phyloP scores from a whole-genome alignment of 441 rosid genomes.

The Pelargonium cotyledonis region DNA sequence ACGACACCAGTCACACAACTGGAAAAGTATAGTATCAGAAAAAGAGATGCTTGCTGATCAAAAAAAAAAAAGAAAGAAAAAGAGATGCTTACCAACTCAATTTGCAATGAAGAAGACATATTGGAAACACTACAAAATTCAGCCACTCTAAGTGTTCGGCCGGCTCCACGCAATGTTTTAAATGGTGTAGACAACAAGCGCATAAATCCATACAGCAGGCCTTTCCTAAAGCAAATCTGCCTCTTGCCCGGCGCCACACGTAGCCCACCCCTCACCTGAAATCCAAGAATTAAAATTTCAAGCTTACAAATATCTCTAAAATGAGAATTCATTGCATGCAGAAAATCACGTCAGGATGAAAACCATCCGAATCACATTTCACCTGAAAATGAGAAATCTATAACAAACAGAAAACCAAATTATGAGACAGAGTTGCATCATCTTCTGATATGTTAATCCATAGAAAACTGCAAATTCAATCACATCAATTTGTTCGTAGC shows the following conservation, averaged over 20 bases:
- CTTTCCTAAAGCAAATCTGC: constrained; percentile 75
- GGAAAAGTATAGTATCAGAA: not conserved
- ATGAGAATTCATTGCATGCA: not conserved
- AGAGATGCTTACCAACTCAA: constrained; percentile 92
- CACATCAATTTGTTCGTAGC: not conserved
- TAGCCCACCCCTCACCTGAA: constrained; percentile 53
- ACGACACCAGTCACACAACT: too few species aligned
- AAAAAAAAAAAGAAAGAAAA: too few species aligned
- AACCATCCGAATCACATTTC: not conserved
- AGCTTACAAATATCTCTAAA: constrained; percentile 9
- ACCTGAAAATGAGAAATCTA: not conserved
- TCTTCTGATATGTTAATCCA: not conserved
- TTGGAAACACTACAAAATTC: constrained; percentile 81
- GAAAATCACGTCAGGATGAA: not conserved
- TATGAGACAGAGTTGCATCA: not conserved
- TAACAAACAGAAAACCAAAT: not conserved
- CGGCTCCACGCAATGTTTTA: constrained; percentile 82
- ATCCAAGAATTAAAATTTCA: constrained; percentile 12
- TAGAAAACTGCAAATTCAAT: not conserved
- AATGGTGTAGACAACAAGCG: constrained; percentile 64
- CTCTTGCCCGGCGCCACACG: constrained; percentile 73
- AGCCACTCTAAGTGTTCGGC: constrained; percentile 73
- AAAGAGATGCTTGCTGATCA: constrained; percentile 19
- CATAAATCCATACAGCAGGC: constrained; percentile 73
- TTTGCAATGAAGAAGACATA: constrained; percentile 71